These are phyloP conservation scores for Pelargonium nanum DNA, from an alignment of 345 rosid species.

Conservation along the genomic window DNA sequence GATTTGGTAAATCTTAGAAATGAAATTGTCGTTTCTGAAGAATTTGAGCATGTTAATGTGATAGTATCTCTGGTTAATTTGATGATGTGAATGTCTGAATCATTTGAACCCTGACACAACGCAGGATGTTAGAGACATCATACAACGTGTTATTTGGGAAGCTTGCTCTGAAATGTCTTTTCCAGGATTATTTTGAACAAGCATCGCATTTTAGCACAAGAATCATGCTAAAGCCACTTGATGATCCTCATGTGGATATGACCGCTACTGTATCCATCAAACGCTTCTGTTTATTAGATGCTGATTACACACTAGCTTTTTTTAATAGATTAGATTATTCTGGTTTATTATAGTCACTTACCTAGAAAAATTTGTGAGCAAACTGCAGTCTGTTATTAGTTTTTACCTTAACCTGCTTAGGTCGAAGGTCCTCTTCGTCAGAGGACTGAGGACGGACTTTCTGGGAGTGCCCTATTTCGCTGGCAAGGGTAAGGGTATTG, in stretches of 20 bases:
- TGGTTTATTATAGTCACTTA: neutral
- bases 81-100: neutral
- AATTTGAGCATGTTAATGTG: neutral
- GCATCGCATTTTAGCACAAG: conserved; percentile 53
- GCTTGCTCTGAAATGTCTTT: conserved; percentile 63
- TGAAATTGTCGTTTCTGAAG: neutral
- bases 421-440: conserved; percentile 58
- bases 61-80: too few relatives aligned
- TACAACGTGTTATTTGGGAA: conserved; percentile 75
- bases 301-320: neutral
- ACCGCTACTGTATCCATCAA: conserved; percentile 66
- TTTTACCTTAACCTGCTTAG: conserved; percentile 31
- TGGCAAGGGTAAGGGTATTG: conserved; percentile 57
- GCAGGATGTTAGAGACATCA: conserved; percentile 84
- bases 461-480: conserved; percentile 65
- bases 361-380: neutral
- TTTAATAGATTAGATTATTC: neutral
- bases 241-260: conserved; percentile 87
- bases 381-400: neutral
- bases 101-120: neutral
- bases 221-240: conserved; percentile 73
- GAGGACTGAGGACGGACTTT: conserved; percentile 40
- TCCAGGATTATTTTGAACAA: conserved; percentile 81
- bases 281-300: neutral
- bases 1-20: neutral